Evolutionary conservation across 2,329 filamentous ascomycete genomes (phyloP).

Genomic region (Talaromyces funiculosus): DNA sequence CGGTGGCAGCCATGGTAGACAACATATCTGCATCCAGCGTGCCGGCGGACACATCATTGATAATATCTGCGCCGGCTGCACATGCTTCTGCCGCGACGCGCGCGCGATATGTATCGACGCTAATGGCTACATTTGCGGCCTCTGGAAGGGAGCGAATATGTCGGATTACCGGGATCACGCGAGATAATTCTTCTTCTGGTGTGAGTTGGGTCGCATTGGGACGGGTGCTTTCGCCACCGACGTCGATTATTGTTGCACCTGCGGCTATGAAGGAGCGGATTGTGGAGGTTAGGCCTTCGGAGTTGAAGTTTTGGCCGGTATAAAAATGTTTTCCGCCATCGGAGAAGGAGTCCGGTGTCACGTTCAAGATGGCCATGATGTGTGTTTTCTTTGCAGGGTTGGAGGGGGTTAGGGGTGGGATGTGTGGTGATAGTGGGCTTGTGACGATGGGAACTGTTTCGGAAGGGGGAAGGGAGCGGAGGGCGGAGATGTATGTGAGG

Average conservation of each 20-base stretch:
- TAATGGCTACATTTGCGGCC: slow-evolving; percentile 63
- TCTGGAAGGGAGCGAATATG: slow-evolving; percentile 64
- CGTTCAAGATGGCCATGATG: slow-evolving; percentile 90
- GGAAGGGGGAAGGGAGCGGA: slow-evolving; percentile 30
- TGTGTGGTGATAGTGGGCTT: slow-evolving; percentile 30
- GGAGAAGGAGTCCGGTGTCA: slow-evolving; percentile 95
- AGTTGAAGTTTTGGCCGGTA: slow-evolving; percentile 38
- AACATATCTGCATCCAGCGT: slow-evolving; percentile 76
- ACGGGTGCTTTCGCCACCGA: slow-evolving; percentile 89
- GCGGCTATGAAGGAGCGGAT: slow-evolving; percentile 57
- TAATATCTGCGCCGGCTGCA: slow-evolving; percentile 75
- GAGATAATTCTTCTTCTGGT: slow-evolving; percentile 66
- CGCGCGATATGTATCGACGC: slow-evolving; percentile 88
- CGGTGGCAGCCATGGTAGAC: slow-evolving; percentile 66
- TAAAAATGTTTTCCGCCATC: slow-evolving; percentile 66
- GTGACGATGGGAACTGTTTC: slow-evolving; percentile 34
- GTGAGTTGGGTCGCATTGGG: slow-evolving; percentile 66
- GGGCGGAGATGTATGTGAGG: slow-evolving; percentile 31
- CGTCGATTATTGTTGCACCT: slow-evolving; percentile 80
- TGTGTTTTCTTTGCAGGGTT: slow-evolving; percentile 57
- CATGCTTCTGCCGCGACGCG: slow-evolving; percentile 72
- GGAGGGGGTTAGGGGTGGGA: slow-evolving; percentile 55
- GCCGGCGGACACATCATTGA: slow-evolving; percentile 92
- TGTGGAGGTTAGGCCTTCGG: slow-evolving; percentile 48
- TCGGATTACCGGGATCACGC: slow-evolving; percentile 73